These are phyloP conservation scores for Penicillium ochrochloron DNA, from an alignment of 495 filamentous ascomycete genomes.

Conservation along the genomic window DNA sequence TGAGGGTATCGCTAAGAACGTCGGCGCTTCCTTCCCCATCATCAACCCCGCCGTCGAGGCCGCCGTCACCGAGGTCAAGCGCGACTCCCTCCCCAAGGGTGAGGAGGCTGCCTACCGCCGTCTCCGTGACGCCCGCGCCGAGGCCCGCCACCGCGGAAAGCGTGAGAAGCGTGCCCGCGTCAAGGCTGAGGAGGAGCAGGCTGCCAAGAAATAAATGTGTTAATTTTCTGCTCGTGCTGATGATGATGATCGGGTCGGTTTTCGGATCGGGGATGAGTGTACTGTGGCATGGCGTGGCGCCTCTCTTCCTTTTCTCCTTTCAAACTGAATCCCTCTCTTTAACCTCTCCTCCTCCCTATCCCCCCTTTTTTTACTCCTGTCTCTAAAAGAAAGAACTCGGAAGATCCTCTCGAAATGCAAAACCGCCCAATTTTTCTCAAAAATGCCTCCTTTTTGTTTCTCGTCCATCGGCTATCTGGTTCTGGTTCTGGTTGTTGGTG, in stretches of 20 bases:
- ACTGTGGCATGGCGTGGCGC: conserved; percentile 51
- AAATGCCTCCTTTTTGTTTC: conserved; percentile 5
- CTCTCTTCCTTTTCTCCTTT: conserved; percentile 38
- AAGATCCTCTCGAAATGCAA: conserved; percentile 51
- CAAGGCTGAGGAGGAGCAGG: conserved; percentile 87
- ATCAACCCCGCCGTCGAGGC: conserved; percentile 60
- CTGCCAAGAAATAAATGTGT: conserved; percentile 85
- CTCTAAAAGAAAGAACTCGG: conserved; percentile 49
- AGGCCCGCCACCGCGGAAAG: conserved; percentile 77
- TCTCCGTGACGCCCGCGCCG: conserved; percentile 83
- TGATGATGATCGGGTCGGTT: conserved; percentile 56
- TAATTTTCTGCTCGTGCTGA: conserved; percentile 51
- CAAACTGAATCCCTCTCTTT: conserved; percentile 34
- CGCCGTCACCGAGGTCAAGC: conserved; percentile 77
- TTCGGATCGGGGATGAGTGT: conserved; percentile 48
- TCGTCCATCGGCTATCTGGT: neutral
- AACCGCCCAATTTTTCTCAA: conserved; percentile 40
- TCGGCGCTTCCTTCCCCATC: conserved; percentile 70
- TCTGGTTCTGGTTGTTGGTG: conserved; percentile 11
- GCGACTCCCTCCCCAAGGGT: conserved; percentile 73
- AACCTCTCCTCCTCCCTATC: conserved; percentile 22
- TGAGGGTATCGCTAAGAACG: conserved; percentile 57
- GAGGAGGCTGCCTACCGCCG: conserved; percentile 84
- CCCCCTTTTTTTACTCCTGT: conserved; percentile 34
- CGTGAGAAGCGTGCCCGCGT: conserved; percentile 93